Base-by-base conservation (phyloP, 208 protist species). In the Trypanosoma boissoni region DNA sequence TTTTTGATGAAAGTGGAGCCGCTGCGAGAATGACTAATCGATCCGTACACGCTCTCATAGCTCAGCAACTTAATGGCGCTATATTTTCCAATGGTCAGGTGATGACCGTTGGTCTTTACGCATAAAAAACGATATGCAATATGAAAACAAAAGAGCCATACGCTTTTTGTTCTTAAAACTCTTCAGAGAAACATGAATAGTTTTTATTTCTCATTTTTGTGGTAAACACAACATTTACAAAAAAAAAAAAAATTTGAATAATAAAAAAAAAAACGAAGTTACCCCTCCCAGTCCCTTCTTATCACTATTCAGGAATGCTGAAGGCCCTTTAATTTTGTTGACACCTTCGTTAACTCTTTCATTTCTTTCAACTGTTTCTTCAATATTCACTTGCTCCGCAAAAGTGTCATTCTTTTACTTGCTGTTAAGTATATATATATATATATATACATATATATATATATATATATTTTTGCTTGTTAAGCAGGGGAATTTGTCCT, bases 51-150 rank as follows among this genome's bases (percentile, higher is more conserved):
- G 6, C 57, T 4, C 29, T 79, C 8, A 81, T 95, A 14, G 76
- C 74, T 9, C 85, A 92, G 66, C 74, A 87, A 37, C 73, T 95
- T 10, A 90, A 91, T 55, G 83, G 83, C 2, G 74, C 74, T 1
- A 46, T 87, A 14, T 92, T 95, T 50, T 67, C 85, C 0, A 88
- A 81, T 9, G 88, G 88, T 0, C 74, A 95, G 41, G 60, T 88
- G 46, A 63, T 95, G 27, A 56, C 71, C 2, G 84, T 78, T 0
- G 78, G 72, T 4, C 61, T 92, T 27, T 92, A 90, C 68, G 64
- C 80, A 12, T 95, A 76, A 72, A 0, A 3, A 34, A 12, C 9
- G 3, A 26, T 8, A 53, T 10, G 34, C 0, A 9, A 39, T 39
- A 39, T 39, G 34, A 39, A 39, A 39, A 6, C 12, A 39, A 6